These are phyloP conservation scores for Porpolomopsis calyptriformis DNA, from an alignment of 768 basidiomycete genomes.

Conservation along the genomic window DNA sequence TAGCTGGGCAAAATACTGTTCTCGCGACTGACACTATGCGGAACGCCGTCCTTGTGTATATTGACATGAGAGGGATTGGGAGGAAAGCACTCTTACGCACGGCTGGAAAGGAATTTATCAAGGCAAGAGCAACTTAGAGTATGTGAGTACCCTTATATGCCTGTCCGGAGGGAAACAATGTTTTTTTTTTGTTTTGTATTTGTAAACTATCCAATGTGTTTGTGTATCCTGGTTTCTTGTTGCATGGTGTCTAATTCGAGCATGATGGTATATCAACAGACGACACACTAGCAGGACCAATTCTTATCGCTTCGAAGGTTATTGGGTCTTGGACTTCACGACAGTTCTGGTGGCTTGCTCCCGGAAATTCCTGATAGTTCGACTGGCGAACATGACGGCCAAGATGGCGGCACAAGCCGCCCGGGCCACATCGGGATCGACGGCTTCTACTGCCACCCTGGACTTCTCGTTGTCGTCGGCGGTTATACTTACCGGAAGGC, in stretches of 20 bases:
- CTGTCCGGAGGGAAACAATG: too few relatives aligned
- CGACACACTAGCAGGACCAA: too few relatives aligned
- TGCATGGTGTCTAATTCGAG: too few relatives aligned
- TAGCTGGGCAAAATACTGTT: constrained; percentile 48
- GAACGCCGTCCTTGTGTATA: constrained; percentile 68
- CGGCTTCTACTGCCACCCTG: constrained; percentile 32
- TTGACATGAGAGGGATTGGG: constrained; percentile 66
- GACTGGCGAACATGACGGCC: constrained; percentile 45
- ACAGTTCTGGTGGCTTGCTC: neutral
- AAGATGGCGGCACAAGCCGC: constrained; percentile 64
- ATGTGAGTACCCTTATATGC: too few relatives aligned
- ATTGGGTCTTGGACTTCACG: neutral
- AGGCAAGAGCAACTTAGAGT: constrained; percentile 23
- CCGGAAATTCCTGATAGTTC: constrained; percentile 55
- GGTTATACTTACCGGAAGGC: constrained; percentile 1
- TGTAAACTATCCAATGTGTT: too few relatives aligned
- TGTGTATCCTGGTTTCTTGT: too few relatives aligned
- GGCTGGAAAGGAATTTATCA: constrained; percentile 48
- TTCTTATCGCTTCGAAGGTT: neutral
- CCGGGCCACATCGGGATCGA: constrained; percentile 57
- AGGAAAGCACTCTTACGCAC: constrained; percentile 56
- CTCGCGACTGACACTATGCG: constrained; percentile 54
- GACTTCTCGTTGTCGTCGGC: constrained; percentile 10
- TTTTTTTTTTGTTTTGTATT: too few relatives aligned
- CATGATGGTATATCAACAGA: too few relatives aligned